Evolutionary conservation across 2,329 filamentous ascomycete species (phyloP).

Genomic region (Nigrospora sphaerica): DNA sequence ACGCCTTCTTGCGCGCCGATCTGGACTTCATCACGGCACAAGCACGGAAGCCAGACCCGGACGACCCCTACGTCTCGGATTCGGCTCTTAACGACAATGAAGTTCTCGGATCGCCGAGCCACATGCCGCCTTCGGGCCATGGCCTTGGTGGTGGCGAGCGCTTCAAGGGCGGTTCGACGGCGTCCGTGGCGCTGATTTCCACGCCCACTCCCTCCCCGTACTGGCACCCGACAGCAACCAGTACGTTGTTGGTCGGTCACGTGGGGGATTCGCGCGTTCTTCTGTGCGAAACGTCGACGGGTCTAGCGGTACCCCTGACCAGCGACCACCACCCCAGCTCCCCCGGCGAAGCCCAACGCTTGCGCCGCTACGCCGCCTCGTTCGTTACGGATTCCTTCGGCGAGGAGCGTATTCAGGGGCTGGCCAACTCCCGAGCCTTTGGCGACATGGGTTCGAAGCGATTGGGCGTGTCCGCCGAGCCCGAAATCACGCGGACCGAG

Average conservation of each 20-base stretch:
- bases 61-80: conserved; percentile 65
- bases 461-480: conserved; percentile 89
- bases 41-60: conserved; percentile 68
- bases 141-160: conserved; percentile 67
- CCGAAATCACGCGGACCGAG: conserved; percentile 75
- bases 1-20: conserved; percentile 89
- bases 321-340: conserved; percentile 90
- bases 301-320: conserved; percentile 72
- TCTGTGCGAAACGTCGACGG: conserved; percentile 79
- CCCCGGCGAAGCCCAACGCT: conserved; percentile 72
- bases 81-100: conserved; percentile 78
- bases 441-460: conserved; percentile 89
- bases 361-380: conserved; percentile 75
- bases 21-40: conserved; percentile 91
- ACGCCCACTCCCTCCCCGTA: conserved; percentile 88
- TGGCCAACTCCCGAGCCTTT: conserved; percentile 91
- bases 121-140: conserved; percentile 45
- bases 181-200: conserved; percentile 81
- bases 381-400: conserved; percentile 96
- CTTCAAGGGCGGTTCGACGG: conserved; percentile 92
- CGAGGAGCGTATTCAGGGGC: conserved; percentile 87
- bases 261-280: conserved; percentile 90
- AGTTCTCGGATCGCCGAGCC: conserved; percentile 59
- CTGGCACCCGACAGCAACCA: conserved; percentile 85
- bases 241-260: conserved; percentile 79